Base-by-base conservation (phyloP, 1,139 yeast genomes). In the Yamadazyma kanchanaburiensis region DNA sequence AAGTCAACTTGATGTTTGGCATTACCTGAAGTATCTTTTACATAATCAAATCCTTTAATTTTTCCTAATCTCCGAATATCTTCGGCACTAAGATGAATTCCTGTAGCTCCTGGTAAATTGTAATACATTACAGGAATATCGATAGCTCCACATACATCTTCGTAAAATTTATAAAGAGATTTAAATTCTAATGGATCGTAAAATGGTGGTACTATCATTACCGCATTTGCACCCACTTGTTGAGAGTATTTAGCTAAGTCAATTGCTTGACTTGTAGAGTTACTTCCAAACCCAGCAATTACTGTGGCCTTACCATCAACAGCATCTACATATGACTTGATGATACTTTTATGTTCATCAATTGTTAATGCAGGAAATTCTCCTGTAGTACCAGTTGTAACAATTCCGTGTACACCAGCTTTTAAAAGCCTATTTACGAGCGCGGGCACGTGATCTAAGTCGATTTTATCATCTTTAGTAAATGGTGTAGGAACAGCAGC, bases 331-430 rank as follows among this genome's bases (percentile, higher is more conserved):
- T 42, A 42, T 20, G 44, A 35, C 23, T 41, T 41, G 31, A 42
- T 41, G 19, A 36, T 42, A 15, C 26, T 24, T 22, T 41, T 42
- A 25, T 41, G 40, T 27, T 42, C 46, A 25, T 42, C 46, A 12
- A 30, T 27, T 4, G 39, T 36, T 12, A 42, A 36, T 9, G 46
- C 34, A 17, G 46, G 42, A 21, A 42, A 41, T 28, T 42, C 45
- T n/a, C 46, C 46, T 26, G 46, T 41, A 18, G 46, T 42, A 17
- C 46, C 46, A 24, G 46, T 42, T 16, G 45, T 41, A 6, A 42
- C 46, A 15, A 42, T 24, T 22, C 46, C 46, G 22, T 42, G 41
- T 14, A 42, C 25, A 15, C 43, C 45, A 18, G 36, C 44, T 3
- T 31, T 43, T 18, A 27, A 36, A 7, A 35, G 27, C 26, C 45